These are phyloP conservation scores for Medicago arabica DNA, from an alignment of 306 rosid genomes.

Conservation along the genomic window DNA sequence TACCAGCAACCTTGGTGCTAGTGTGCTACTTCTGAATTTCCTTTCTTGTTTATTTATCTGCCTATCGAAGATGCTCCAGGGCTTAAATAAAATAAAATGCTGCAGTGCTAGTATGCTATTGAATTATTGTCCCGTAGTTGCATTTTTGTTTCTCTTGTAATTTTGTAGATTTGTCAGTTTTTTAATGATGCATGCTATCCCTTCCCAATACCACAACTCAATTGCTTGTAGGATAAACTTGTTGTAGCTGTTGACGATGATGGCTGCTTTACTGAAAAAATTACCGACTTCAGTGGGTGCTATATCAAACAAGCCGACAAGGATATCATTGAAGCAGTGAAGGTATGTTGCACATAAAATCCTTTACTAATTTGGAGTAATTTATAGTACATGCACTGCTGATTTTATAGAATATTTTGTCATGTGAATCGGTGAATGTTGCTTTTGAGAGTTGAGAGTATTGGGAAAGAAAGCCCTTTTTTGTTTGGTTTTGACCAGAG, in stretches of 20 bases:
- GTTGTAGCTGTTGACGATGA: conserved; percentile 96
- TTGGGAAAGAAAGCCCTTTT: conserved; percentile 1
- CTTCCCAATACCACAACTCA: conserved; percentile 12
- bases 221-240: conserved; percentile 67
- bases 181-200: conserved; percentile 21
- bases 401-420: conserved; percentile 15
- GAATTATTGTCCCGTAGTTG: not conserved
- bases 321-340: conserved; percentile 80
- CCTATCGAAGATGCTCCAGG: conserved; percentile 24
- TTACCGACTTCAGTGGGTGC: conserved; percentile 74
- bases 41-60: conserved; percentile 6
- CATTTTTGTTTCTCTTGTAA: conserved; percentile 11
- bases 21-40: conserved; percentile 13
- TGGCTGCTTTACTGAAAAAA: conserved; percentile 85
- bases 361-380: conserved; percentile 6
- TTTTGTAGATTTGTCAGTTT: conserved; percentile 1
- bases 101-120: not conserved
- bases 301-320: conserved; percentile 91
- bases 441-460: conserved; percentile 28
- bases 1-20: conserved; percentile 1
- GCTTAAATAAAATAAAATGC: conserved; percentile 2
- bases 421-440: conserved; percentile 10
- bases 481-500: conserved; percentile 1
- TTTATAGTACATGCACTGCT: conserved; percentile 10
- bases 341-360: conserved; percentile 54